Evolutionary conservation across 2,329 filamentous ascomycete genomes (phyloP), one percentile per base, ranked within the genome.

Genomic region (Venturiaceae sp.): DNA sequence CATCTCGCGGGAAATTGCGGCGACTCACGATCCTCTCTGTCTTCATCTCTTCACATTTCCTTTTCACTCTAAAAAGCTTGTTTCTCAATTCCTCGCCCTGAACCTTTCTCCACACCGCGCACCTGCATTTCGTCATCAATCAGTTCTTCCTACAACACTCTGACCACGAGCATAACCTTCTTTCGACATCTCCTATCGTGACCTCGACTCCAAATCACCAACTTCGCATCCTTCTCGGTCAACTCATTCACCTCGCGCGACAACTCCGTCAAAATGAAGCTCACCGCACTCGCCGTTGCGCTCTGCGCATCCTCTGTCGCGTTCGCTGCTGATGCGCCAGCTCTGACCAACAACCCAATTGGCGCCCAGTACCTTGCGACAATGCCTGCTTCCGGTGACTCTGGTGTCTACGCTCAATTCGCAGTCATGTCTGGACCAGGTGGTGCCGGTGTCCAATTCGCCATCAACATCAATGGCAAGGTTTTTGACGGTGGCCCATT

Each of bases 291-390:
- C 52, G 32, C 52, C 21, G 3, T 53, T 30, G 52, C 52, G 52
- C 32, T 53, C 32, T 37, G 30, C 52, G 52, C 52, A 4, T 34
- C 52, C 34, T 23, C 30, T 16, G 54, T 32, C 34, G 54, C 47
- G 7, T 28, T 41, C 37, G 58, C 54, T 14, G 39, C 33, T n/a
- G 58, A 60, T 59, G 39, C 55, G 19, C 41, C 58, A 9, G 26
- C 39, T 2, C 37, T 60, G 37, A 65, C 61, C 46, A 64, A 63
- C 65, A 77, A 75, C 63, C 73, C 74, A 11, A 56, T 62, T 8
- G 73, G 73, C 52, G 72, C 69, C 9, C 63, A 63, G 53, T 76
- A 74, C 65, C 60, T 70, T 34, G 74, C 73, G 34, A 44, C 16
- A 21, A 53, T 58, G 39, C 39, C 37, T 28, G 44, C 39, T 23